phyloP scores from a whole-genome alignment of 805 yeast species.

The Clavispora asparagi region DNA sequence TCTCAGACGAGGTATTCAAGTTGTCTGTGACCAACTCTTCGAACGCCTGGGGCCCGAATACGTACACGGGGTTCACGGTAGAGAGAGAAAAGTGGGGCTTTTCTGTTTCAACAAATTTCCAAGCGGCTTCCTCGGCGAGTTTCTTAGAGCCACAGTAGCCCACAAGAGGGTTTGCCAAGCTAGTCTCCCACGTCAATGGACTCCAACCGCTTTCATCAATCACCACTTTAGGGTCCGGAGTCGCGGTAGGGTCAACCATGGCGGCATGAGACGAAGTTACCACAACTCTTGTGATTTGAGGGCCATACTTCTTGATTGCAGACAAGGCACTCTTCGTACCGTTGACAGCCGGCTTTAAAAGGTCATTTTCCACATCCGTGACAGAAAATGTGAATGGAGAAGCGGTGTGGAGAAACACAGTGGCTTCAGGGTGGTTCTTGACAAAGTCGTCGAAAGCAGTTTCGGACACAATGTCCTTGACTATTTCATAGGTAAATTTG shows the following conservation, averaged over 20 bases:
- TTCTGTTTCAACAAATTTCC: slow-evolving; percentile 43
- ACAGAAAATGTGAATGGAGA: slow-evolving; percentile 51
- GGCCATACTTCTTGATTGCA: slow-evolving; percentile 8
- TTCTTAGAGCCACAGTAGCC: slow-evolving; percentile 5
- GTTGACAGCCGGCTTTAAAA: slow-evolving; percentile 49
- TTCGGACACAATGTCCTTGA: slow-evolving; percentile 40
- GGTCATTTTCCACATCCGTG: slow-evolving; percentile 43
- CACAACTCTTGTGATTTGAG: slow-evolving; percentile 7
- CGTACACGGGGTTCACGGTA: slow-evolving; percentile 39
- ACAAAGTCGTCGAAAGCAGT: slow-evolving; percentile 44
- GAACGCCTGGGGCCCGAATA: slow-evolving; percentile 50
- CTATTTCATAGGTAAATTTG: slow-evolving; percentile 41
- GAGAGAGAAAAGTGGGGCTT: slow-evolving; percentile 35
- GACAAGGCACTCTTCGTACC: slow-evolving; percentile 13
- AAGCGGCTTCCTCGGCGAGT: slow-evolving; percentile 25
- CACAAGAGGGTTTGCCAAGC: slow-evolving; percentile 3
- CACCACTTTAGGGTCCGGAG: slow-evolving; percentile 1
- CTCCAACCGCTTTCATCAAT: slow-evolving; percentile 38
- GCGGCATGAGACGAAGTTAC: slow-evolving; percentile 12
- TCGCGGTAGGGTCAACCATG: slow-evolving; percentile 6
- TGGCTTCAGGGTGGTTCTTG: slow-evolving; percentile 44
- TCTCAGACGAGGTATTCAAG: slow-evolving; percentile 21
- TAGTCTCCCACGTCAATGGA: slow-evolving; percentile 46
- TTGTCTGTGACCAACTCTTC: slow-evolving; percentile 15
- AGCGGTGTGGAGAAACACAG: slow-evolving; percentile 56